Conservation (phyloP, 163 green algal genomes). For the Scenedesmus sp. region DNA sequence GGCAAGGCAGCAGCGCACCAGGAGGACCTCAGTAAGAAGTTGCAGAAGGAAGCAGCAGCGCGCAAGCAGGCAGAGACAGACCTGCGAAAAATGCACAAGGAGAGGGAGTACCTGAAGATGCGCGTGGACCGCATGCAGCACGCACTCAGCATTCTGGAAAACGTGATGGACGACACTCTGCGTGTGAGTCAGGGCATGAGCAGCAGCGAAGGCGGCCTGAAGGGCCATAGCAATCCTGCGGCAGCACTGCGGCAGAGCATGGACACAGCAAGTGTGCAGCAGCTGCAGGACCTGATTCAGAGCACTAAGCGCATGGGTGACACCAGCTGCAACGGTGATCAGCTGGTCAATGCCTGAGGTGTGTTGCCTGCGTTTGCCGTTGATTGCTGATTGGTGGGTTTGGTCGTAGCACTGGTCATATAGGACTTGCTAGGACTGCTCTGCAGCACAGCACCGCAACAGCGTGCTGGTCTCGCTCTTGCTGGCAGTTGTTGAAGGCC, state of each 20-base stretch:
- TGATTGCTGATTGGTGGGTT: neutral
- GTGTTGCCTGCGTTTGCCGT: neutral
- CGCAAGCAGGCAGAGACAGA: slow-evolving; percentile 48
- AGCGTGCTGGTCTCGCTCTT: neutral
- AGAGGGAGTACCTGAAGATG: slow-evolving; percentile 55
- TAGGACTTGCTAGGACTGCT: neutral
- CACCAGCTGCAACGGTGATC: neutral
- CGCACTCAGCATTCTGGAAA: slow-evolving; percentile 55
- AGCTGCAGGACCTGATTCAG: slow-evolving; percentile 45
- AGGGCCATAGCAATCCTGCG: neutral
- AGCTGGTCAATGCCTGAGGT: neutral
- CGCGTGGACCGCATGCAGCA: slow-evolving; percentile 58
- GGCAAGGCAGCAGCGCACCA: slow-evolving; percentile 8
- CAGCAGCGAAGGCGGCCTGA: slow-evolving; percentile 1
- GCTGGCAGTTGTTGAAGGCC: neutral
- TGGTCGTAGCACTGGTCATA: neutral
- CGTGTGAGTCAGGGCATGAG: slow-evolving; percentile 43
- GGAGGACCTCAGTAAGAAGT: slow-evolving; percentile 32
- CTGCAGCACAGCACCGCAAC: neutral
- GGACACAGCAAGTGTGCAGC: slow-evolving; percentile 44
- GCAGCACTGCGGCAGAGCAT: slow-evolving; percentile 51
- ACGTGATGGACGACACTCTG: slow-evolving; percentile 56
- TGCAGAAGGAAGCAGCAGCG: slow-evolving; percentile 25
- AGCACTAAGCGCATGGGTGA: neutral
- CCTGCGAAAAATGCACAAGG: slow-evolving; percentile 47